Base-by-base conservation (phyloP, 1,139 yeast genomes). In the Hansenula anomala region DNA sequence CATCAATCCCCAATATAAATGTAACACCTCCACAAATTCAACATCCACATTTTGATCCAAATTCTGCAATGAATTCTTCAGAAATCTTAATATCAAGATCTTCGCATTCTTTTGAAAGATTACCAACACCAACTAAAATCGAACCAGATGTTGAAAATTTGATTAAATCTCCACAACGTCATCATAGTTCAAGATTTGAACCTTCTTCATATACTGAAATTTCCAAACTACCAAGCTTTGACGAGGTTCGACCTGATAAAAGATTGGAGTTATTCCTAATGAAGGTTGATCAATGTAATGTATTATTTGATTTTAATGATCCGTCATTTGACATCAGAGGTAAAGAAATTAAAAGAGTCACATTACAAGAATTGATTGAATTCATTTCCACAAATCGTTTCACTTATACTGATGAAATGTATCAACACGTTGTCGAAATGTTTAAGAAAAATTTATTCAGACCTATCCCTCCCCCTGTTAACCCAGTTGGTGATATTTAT, bases 381-480 rank as follows among this genome's bases (percentile, higher is more conserved):
- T 92, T 87, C 57, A 84, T 92, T 38, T 80, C 94, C 29, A 77
- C 80, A 38, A 83, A 86, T 51, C 73, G 95, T 51, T 81, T 90
- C 62, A 76, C 86, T 31, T 87, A 85, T 60, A 85, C 96, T 16
- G 96, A 89, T 48, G 92, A 84, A 51, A 87, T 92, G 84, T 92
- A 92, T 61, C 75, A 75, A 38, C 88, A 82, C 55, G 95, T 92
- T 41, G 90, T 90, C 33, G 75, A 75, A 26, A 92, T 92, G 97
- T 94, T 90, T 63, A 82, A 81, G 54, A 77, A 75, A 46, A 92
- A 92, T 63, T 71, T 92, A 40, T 89, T 92, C 62, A 78, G 99
- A 57, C 96, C 97, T 25, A 88, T 92, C 33, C 97, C 98, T 4
- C 98, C 99, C 1, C 97, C 97, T 1, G 96, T 90, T 32, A 92